Evolutionary conservation across 2,329 filamentous ascomycete species (phyloP), one percentile per base, ranked within the genome.

Genomic region (Beauveria pseudobassiana): DNA sequence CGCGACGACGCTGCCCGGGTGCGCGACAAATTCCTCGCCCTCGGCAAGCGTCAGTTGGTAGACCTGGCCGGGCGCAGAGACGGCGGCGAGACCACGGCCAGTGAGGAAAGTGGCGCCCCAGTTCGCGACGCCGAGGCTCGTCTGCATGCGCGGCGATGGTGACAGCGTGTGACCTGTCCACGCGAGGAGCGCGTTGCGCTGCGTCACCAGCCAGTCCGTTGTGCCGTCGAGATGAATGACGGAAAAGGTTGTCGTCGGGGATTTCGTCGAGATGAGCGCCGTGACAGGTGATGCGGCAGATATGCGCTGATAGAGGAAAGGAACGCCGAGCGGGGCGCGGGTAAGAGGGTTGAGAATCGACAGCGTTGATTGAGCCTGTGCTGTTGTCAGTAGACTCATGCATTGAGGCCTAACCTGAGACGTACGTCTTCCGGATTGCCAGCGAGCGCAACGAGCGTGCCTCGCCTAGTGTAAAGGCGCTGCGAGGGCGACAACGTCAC

Each of bases 401-500:
- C 5, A 14, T 16, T 16, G 34, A 38, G 16, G 8, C 20, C 1
- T 1, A 16, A 3, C 12, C 1, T 1, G 22, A 24, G 26, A 54
- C 81, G 69, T 76, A 95, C 91, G 82, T 96, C 96, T 72, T 97
- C 91, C 62, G 91, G 82, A 73, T 96, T 93, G 67, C 95, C 95
- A 69, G 90, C 91, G 63, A 98, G 84, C 52, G 89, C 93, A 59
- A 98, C 90, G 56, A 99, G 80, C 1, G 93, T 96, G 59, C 96
- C 96, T 69, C 92, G 87, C 68, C 93, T 85, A 24, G 95, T 97
- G 76, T 95, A 97, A 55, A 99, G 86, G 69, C 90, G 89, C 75
- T 98, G 93, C 38, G 93, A 98, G 48, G 95, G 90, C 42, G 95
- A 96, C 58, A 99, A 84, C 8, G 89, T 91, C 66, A 96, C 93